Base-by-base conservation (phyloP, 192 early-diverging fungal genomes). In the Entrophospora sp. region DNA sequence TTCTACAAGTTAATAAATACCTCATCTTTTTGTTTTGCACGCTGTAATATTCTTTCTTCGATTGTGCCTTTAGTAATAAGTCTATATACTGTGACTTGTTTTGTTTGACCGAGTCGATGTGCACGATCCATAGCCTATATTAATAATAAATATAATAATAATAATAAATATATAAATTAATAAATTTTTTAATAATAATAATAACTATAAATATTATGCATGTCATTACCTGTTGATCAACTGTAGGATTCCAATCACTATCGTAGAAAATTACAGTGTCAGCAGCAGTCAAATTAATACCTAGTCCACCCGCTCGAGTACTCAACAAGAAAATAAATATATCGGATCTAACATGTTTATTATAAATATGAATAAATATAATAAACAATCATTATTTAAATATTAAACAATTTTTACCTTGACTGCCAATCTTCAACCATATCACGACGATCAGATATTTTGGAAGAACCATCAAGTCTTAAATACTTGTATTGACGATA, bases 371-470 rank as follows among this genome's bases (percentile, higher is more conserved):
- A 61, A 14, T 71, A 51, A 56, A 61, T 40, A 10, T 14, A 45
- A n/a, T 59, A 0, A 16, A 4, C 9, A 4, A 38, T 6, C n/a
- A n/a, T n/a, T n/a, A n/a, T n/a, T n/a, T n/a, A n/a, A n/a, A n/a
- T n/a, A n/a, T n/a, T n/a, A 25, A 61, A 42, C 9, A 18, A 34
- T 10, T 56, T 63, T 53, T 49, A 77, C 66, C 78, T 73, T 4
- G 91, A 92, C 73, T 95, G 93, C 90, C 90, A 95, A 70, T 95
- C 93, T 49, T 82, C 81, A n/a, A 95, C 92, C 85, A 94, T 88
- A 66, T 91, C 89, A 18, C 89, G 85, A 53, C 93, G 88, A 52
- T 96, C 91, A 1, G 83, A 83, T 35, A 93, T 91, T 74, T 86
- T 88, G 40, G 89, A 89, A 1, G 89, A 89, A 1, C 93, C 93